Evolutionary conservation across 768 basidiomycete genomes (phyloP), one percentile per base, ranked within the genome.

Genomic region (Dioszegia hungarica): DNA sequence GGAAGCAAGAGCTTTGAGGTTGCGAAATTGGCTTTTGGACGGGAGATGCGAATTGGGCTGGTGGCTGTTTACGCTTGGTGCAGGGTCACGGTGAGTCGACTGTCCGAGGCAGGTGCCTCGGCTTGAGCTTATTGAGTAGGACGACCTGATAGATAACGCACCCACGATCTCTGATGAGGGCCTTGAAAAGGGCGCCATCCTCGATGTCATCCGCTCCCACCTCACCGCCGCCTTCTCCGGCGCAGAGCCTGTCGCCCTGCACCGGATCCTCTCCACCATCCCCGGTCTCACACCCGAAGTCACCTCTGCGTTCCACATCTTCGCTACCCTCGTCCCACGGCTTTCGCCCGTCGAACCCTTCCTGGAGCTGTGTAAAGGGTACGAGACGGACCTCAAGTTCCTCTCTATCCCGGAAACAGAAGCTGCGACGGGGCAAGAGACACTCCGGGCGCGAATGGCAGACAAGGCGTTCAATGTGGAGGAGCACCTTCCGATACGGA

Each of bases 1-100:
- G 72, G 72, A n/a, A 73, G 72, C 50, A 73, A 72, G 61, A 72
- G 72, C 54, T 75, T 75, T 41, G 67, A 68, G 11, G 62, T 72
- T 53, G 74, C 72, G 2, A 73, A 72, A 56, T 48, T 75, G 10
- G 74, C 71, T 36, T 75, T 71, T 61, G 65, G 62, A 19, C 54
- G 74, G 47, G 74, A 75, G 41, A 73, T 75, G 61, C 29, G 74
- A 48, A 62, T 68, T 25, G 70, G 66, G 1, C 57, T 75, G 38
- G 62, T 75, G 19, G 74, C 70, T 10, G 60, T 75, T 22, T 75
- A 73, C 45, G 67, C 70, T 27, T 75, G 74, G 74, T 73, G 70
- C 45, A 39, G 74, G 25, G 67, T 75, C 12, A 73, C 74, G 4
- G 74, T 71, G 41, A 64, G 67, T 64, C 10, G 40, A n/a, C 20